These are phyloP conservation scores for Cutaneotrichosporon curvatum DNA, from an alignment of 1,284 basidiomycete genomes.

Conservation along the genomic window DNA sequence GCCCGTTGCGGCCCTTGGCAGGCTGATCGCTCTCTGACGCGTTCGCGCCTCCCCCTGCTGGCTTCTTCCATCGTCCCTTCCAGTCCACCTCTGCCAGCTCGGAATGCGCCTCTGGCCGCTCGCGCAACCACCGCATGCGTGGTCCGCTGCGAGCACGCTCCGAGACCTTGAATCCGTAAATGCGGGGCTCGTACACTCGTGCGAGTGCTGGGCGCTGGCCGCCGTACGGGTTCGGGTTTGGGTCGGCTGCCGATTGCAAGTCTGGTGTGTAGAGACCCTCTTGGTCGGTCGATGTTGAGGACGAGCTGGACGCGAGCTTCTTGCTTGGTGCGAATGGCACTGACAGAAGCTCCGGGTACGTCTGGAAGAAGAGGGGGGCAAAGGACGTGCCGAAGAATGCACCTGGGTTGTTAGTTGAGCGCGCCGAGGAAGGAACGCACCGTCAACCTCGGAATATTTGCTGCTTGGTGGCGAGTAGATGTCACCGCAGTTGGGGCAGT, in stretches of 20 bases:
- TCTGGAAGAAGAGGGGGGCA: conserved; percentile 94
- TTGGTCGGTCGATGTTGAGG: conserved; percentile 2
- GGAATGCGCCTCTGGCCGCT: conserved; percentile 68
- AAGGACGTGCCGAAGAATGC: conserved; percentile 99
- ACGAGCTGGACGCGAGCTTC: conserved; percentile 26
- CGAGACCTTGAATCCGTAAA: conserved; percentile 68
- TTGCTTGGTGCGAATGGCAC: conserved; percentile 61
- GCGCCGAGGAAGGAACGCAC: conserved; percentile 48
- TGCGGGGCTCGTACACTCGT: conserved; percentile 82
- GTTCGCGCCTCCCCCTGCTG: conserved; percentile 5
- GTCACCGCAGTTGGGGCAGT: conserved; percentile 97
- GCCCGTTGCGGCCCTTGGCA: conserved; percentile 17
- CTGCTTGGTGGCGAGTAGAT: conserved; percentile 93
- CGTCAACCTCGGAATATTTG: conserved; percentile 92
- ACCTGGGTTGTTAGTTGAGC: conserved; percentile 56
- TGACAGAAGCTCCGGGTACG: conserved; percentile 82
- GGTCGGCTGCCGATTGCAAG: conserved; percentile 16
- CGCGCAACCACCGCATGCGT: conserved; percentile 90
- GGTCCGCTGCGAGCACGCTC: conserved; percentile 73
- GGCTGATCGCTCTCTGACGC: conserved; percentile 2
- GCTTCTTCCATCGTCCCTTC: conserved; percentile 67
- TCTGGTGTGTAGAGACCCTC: too few species aligned
- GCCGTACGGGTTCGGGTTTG: conserved; percentile 75
- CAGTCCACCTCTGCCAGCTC: conserved; percentile 82
- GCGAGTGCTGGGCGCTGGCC: conserved; percentile 64